phyloP scores from a whole-genome alignment of 352 stramenopile species.

The Plasmopara halstedii region DNA sequence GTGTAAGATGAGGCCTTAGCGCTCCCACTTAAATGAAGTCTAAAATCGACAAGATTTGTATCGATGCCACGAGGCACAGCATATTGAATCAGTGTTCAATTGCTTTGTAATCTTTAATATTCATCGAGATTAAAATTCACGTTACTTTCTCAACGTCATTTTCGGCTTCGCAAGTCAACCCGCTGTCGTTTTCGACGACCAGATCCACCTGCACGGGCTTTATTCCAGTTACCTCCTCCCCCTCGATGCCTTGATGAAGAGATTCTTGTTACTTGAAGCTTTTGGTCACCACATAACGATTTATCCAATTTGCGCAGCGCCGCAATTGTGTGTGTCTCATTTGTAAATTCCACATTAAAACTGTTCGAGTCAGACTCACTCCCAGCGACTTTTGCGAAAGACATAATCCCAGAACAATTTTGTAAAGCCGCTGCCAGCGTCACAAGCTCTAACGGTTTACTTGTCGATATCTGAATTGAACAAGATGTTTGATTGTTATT shows the following conservation, averaged over 20 bases:
- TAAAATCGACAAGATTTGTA: no score
- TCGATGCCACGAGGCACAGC: no score
- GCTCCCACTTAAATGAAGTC: no score
- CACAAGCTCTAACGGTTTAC: conserved; percentile 38
- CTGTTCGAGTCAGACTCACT: conserved; percentile 18
- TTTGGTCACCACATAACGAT: conserved; percentile 41
- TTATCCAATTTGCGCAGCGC: conserved; percentile 45
- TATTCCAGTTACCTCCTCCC: conserved; percentile 12
- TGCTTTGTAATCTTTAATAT: no score
- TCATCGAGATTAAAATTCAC: no score
- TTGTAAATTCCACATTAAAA: conserved; percentile 50
- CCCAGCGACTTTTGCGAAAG: conserved; percentile 37
- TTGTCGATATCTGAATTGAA: conserved; percentile 45
- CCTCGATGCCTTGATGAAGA: conserved; percentile 15
- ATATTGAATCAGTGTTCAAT: no score
- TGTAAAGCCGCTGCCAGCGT: conserved; percentile 38
- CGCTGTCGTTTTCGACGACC: conserved; percentile 65
- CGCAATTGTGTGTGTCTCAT: conserved; percentile 26
- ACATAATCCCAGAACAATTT: conserved; percentile 40
- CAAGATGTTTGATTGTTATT: conserved; percentile 13
- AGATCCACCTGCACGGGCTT: conserved; percentile 21
- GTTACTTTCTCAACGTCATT: no score
- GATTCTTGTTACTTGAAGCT: conserved; percentile 30
- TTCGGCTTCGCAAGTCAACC: conserved; percentile 40
- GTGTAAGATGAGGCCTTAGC: no score